Conservation (phyloP, 495 filamentous ascomycete species). For the Talaromyces thailandensis region DNA sequence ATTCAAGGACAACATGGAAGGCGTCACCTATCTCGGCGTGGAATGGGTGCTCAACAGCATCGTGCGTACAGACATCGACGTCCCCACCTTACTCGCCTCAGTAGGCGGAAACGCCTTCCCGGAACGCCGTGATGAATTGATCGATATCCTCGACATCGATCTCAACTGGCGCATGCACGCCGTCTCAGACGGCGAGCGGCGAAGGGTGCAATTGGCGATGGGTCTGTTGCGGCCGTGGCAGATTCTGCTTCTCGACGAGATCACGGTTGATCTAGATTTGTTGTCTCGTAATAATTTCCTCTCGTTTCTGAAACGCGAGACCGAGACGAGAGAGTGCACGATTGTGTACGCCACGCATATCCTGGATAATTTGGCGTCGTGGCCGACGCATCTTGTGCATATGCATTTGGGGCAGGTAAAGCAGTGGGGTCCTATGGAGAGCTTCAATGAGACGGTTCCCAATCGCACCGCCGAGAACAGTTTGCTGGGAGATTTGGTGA, state of each 20-base stretch:
- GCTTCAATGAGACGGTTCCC: slow-evolving; percentile 34
- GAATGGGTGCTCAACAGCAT: slow-evolving; percentile 99
- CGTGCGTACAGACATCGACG: slow-evolving; percentile 89
- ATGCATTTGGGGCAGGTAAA: slow-evolving; percentile 84
- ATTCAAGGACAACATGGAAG: slow-evolving; percentile 78
- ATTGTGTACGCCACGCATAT: slow-evolving; percentile 98
- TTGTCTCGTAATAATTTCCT: slow-evolving; percentile 78
- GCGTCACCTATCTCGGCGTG: slow-evolving; percentile 91
- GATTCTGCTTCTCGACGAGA: slow-evolving; percentile 87
- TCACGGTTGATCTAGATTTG: slow-evolving; percentile 93
- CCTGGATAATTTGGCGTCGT: slow-evolving; percentile 80
- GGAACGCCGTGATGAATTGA: slow-evolving; percentile 73
- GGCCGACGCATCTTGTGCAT: slow-evolving; percentile 93
- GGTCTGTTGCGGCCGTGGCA: slow-evolving; percentile 89
- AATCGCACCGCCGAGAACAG: slow-evolving; percentile 51
- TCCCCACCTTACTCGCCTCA: slow-evolving; percentile 70
- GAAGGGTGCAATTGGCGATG: slow-evolving; percentile 93
- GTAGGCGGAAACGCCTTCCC: slow-evolving; percentile 82
- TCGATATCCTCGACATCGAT: slow-evolving; percentile 87
- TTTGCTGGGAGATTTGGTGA: slow-evolving; percentile 71
- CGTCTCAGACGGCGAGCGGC: slow-evolving; percentile 82
- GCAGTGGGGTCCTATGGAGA: slow-evolving; percentile 66
- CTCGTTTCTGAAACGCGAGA: slow-evolving; percentile 79
- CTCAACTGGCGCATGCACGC: slow-evolving; percentile 89
- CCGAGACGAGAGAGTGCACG: slow-evolving; percentile 69